Conservation (phyloP, 2,329 filamentous ascomycete species). For the Beauveria asiatica region DNA sequence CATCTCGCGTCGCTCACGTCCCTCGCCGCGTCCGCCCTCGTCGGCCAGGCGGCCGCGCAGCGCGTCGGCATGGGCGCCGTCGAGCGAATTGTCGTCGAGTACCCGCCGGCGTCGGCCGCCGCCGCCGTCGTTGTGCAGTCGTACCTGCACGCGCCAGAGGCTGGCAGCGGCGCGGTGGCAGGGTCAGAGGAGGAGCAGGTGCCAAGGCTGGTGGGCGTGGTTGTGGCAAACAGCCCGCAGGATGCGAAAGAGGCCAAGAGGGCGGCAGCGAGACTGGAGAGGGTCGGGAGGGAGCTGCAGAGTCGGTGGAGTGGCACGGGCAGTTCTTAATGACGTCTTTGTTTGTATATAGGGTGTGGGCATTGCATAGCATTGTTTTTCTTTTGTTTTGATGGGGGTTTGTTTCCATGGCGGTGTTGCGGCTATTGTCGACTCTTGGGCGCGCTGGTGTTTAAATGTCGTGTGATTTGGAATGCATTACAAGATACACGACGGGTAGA, state of each 20-base stretch:
- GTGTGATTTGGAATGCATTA: too few relatives aligned
- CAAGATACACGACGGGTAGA: too few relatives aligned
- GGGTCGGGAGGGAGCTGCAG: conserved; percentile 47
- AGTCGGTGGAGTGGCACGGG: conserved; percentile 35
- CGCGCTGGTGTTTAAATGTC: too few relatives aligned
- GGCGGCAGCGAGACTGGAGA: conserved; percentile 44
- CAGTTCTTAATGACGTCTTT: not conserved
- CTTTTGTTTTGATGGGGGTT: not conserved
- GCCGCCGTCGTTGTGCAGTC: conserved; percentile 34
- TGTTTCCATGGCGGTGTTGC: not conserved
- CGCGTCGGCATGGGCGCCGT: conserved; percentile 46
- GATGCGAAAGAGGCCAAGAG: conserved; percentile 42
- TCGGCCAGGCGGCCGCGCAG: conserved; percentile 42
- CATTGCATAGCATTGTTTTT: not conserved
- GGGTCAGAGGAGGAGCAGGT: not conserved
- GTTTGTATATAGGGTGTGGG: not conserved
- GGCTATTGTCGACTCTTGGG: too few relatives aligned
- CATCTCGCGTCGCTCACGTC: conserved; percentile 42
- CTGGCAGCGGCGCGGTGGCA: not conserved
- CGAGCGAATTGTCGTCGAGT: conserved; percentile 51
- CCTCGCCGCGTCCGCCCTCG: conserved; percentile 44
- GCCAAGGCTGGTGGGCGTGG: conserved; percentile 46
- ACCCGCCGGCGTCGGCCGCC: conserved; percentile 28
- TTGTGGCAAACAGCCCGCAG: conserved; percentile 41
- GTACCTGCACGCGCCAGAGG: conserved; percentile 32